Evolutionary conservation across 2,329 filamentous ascomycete genomes (phyloP), one percentile per base, ranked within the genome.

Genomic region (Phyllosticta paracitricarpa): DNA sequence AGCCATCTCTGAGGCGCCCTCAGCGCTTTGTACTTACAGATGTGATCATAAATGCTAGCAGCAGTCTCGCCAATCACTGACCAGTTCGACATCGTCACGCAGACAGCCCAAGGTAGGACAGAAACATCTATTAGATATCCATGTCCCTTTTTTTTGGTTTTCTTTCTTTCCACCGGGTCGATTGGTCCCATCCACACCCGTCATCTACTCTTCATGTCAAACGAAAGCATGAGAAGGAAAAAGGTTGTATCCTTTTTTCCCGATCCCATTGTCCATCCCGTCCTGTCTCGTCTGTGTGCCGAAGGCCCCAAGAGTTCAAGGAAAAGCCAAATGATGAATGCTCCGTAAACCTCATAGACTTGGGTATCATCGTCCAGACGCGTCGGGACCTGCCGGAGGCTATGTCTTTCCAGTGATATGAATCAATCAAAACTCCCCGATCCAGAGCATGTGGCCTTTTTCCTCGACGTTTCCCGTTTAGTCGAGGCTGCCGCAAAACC

Each of bases 91-190:
- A 30, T 30, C 28, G 9, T 8, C 14, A 48, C 6, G 19, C 17
- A 54, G 22, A 25, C 19, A 22, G 17, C 22, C 5, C 8, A 24
- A 54, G 4, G 17, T 17, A 25, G 52, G 52, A 54, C 52, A 54
- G 9, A 54, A 22, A 54, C 52, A 54, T 54, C 52, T 51, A 61
- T 61, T 57, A 57, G 59, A 61, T 54, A 61, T 54, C 54, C 57
- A 61, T 61, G 59, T 30, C 59, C 59, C 40, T 57, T 61, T 48
- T 57, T 57, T 61, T 54, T 61, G 26, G n/a, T 25, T 40, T 59
- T 59, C 52, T 35, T 26, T 57, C 25, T 51, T 52, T 54, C 53
- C n/a, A n/a, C 4, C 40, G 26, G n/a, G 40, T 48, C 19, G 19
- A 61, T 6, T 12, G 10, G 19, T 7, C 48, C 24, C 35, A 17